Conservation (phyloP, 192 early-diverging fungal genomes). For the Phycomyces nitens region DNA sequence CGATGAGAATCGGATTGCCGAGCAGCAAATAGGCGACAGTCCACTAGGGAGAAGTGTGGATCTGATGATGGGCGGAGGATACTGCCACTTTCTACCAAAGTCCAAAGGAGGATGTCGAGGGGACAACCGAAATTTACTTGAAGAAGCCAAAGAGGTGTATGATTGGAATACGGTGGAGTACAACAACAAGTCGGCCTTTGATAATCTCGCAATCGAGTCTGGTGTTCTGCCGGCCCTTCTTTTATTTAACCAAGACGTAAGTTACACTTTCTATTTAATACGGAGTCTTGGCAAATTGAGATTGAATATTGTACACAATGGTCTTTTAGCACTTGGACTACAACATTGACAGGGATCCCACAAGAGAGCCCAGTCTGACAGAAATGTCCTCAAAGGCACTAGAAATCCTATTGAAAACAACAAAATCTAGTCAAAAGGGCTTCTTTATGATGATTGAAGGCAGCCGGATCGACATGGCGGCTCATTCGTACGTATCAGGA, state of each 20-base stretch:
- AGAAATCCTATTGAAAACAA: slow-evolving; percentile 56
- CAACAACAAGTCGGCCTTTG: slow-evolving; percentile 48
- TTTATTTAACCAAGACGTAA: slow-evolving; percentile 68
- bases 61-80: slow-evolving; percentile 89
- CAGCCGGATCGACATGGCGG: slow-evolving; percentile 94
- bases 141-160: slow-evolving; percentile 47
- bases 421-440: slow-evolving; percentile 53
- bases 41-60: slow-evolving; percentile 79
- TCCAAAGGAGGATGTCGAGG: slow-evolving; percentile 65
- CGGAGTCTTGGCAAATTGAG: not conserved
- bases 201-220: slow-evolving; percentile 37
- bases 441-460: slow-evolving; percentile 99
- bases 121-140: slow-evolving; percentile 69
- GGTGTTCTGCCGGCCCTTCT: slow-evolving; percentile 65
- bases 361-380: slow-evolving; percentile 70
- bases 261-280: slow-evolving; percentile 1
- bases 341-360: slow-evolving; percentile 76
- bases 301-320: not conserved
- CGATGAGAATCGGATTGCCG: slow-evolving; percentile 83
- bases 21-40: slow-evolving; percentile 89
- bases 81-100: slow-evolving; percentile 84
- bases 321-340: slow-evolving; percentile 79
- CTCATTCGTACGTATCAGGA: slow-evolving; percentile 70
- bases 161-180: slow-evolving; percentile 54
- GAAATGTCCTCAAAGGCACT: slow-evolving; percentile 89